Evolutionary conservation across 148 eudicot genomes (phyloP).

Genomic region (Heliamphora exappendiculata): DNA sequence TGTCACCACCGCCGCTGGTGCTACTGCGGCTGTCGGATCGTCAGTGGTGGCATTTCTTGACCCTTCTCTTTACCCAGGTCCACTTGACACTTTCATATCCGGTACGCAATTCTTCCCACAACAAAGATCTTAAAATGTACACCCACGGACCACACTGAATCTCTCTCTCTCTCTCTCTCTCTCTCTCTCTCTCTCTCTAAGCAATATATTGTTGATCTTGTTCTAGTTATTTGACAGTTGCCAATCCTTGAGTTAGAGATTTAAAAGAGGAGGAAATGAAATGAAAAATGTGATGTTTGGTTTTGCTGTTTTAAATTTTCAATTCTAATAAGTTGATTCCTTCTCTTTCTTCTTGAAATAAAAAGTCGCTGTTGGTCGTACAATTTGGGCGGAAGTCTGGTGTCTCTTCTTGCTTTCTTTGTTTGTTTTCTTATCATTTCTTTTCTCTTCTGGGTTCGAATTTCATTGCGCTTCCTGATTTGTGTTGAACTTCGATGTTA

Average conservation of each 20-base stretch:
- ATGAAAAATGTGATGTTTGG: slow-evolving; percentile 2
- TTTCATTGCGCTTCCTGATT: slow-evolving; percentile 2
- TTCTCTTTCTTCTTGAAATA: background rate
- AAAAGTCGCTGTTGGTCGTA: background rate
- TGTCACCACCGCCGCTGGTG: slow-evolving; percentile 11
- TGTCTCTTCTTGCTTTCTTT: background rate
- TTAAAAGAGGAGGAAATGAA: slow-evolving; percentile 7
- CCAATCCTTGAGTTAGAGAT: background rate
- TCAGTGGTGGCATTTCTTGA: slow-evolving; percentile 32
- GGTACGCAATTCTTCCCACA: slow-evolving; percentile 86
- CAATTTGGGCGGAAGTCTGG: background rate
- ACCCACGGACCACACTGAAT: background rate
- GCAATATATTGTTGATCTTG: background rate
- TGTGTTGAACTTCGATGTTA: background rate
- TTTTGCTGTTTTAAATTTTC: background rate
- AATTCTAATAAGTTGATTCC: background rate
- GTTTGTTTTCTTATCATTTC: background rate
- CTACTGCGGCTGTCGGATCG: slow-evolving; percentile 9
- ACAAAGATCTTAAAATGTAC: slow-evolving; percentile 61
- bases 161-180: background rate
- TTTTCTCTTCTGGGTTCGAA: slow-evolving; percentile 7
- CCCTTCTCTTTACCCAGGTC: slow-evolving; percentile 43
- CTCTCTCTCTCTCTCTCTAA: background rate
- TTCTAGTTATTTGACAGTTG: too few species aligned
- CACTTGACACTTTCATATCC: slow-evolving; percentile 48